phyloP scores from a whole-genome alignment of 2,329 filamentous ascomycete genomes.

The Arachnomyces sp. region DNA sequence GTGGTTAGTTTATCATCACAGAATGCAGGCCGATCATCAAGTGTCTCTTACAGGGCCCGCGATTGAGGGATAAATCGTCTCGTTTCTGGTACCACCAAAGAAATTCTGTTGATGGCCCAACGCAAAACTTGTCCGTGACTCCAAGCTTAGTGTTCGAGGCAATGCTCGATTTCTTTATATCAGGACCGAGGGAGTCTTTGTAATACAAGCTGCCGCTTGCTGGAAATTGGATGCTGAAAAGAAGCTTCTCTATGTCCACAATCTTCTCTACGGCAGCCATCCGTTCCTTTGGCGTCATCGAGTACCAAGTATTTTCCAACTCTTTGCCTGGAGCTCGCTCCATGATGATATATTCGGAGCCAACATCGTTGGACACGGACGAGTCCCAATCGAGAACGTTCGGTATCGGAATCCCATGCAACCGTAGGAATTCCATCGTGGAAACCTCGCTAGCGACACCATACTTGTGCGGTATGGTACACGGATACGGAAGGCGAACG shows the following conservation, averaged over 20 bases:
- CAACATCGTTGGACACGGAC: conserved; percentile 21
- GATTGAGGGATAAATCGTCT: background rate
- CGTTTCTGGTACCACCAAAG: conserved; percentile 1
- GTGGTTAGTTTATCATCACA: background rate
- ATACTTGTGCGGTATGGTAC: conserved; percentile 11
- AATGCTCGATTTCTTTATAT: background rate
- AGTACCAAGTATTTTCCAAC: conserved; percentile 22
- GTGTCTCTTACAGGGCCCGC: conserved; percentile 5
- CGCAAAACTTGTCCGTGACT: conserved; percentile 1
- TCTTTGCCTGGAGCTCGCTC: conserved; percentile 23
- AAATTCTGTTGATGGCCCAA: background rate
- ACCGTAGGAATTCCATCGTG: conserved; percentile 14
- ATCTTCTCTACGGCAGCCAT: conserved; percentile 13
- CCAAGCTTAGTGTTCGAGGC: background rate
- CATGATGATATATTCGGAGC: conserved; percentile 30
- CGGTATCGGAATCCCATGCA: conserved; percentile 21
- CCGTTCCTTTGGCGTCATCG: conserved; percentile 14
- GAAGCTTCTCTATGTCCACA: conserved; percentile 12
- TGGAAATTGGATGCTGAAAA: conserved; percentile 11
- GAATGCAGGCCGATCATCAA: background rate
- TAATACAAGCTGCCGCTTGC: conserved; percentile 11
- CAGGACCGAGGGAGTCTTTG: background rate
- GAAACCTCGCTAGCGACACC: conserved; percentile 15
- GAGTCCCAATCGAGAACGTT: conserved; percentile 22
- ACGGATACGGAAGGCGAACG: conserved; percentile 15